These are phyloP conservation scores for Aspergillus sp. DNA, from an alignment of 2,329 filamentous ascomycete genomes.

Conservation along the genomic window DNA sequence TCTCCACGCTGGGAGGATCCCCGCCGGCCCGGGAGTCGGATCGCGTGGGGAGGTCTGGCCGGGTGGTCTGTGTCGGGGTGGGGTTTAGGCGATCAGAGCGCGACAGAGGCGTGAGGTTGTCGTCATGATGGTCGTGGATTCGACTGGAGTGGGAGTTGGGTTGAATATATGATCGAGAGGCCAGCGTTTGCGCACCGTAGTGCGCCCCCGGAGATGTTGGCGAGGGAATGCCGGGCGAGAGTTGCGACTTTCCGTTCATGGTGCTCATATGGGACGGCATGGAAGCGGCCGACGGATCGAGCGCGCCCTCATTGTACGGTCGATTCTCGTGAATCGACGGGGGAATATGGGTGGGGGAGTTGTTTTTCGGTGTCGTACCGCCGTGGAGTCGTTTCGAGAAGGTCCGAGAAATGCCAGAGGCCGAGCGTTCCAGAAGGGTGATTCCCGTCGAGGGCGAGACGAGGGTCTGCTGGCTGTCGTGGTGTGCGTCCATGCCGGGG, in stretches of 20 bases:
- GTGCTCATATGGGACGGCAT: constrained; percentile 68
- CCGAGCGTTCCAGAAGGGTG: constrained; percentile 39
- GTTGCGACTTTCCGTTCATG: constrained; percentile 63
- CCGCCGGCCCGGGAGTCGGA: constrained; percentile 24
- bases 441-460: constrained; percentile 28
- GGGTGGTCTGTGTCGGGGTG: constrained; percentile 29
- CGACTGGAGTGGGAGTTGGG: constrained; percentile 28
- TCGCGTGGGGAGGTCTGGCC: constrained; percentile 32
- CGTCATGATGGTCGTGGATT: constrained; percentile 41
- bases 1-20: constrained; percentile 66
- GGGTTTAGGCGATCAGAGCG: constrained; percentile 33
- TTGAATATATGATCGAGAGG: constrained; percentile 44
- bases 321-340: constrained; percentile 64
- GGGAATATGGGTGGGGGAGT: constrained; percentile 71
- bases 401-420: constrained; percentile 64
- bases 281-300: constrained; percentile 70
- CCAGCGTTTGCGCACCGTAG: constrained; percentile 41
- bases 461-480: constrained; percentile 43
- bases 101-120: constrained; percentile 28
- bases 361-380: constrained; percentile 70
- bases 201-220: constrained; percentile 44
- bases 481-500: constrained; percentile 21
- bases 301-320: constrained; percentile 52
- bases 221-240: constrained; percentile 49
- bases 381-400: constrained; percentile 73